Percentiles rank a stretch among this genome's conserved stretches.
Evolutionary conservation across 441 rosid species (phyloP).

Genomic region (Omphalea diandra): DNA sequence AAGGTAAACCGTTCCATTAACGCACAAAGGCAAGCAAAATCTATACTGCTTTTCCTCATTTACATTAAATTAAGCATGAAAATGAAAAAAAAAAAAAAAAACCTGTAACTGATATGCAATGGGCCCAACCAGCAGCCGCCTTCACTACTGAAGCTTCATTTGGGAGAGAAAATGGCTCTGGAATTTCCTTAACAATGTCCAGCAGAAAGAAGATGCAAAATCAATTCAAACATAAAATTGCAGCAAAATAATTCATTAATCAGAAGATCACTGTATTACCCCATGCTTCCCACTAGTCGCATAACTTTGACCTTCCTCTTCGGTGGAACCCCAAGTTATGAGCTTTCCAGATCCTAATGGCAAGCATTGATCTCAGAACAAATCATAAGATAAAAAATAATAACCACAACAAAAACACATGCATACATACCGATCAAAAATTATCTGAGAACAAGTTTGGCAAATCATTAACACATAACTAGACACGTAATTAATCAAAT

Average conservation of each 20-base stretch:
- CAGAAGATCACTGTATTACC: conserved; percentile 45
- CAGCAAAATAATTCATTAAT: conserved; percentile 12
- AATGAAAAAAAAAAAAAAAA: neutral
- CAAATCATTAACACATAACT: neutral
- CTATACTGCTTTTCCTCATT: neutral
- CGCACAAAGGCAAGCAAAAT: neutral
- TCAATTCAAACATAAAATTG: conserved; percentile 21
- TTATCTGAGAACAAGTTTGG: neutral
- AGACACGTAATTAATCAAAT: neutral
- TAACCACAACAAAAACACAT: neutral
- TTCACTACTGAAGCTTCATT: conserved; percentile 53
- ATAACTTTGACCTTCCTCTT: conserved; percentile 90
- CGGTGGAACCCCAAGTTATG: conserved; percentile 93
- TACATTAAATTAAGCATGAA: too few species aligned
- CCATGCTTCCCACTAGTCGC: conserved; percentile 85
- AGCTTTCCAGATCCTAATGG: conserved; percentile 71
- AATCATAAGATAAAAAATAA: neutral
- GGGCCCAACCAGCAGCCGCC: conserved; percentile 96
- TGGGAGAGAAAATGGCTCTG: conserved; percentile 85
- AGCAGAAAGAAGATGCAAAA: conserved; percentile 6
- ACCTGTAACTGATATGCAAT: conserved; percentile 86
- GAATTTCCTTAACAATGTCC: conserved; percentile 57
- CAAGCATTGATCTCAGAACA: neutral
- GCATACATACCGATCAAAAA: neutral
- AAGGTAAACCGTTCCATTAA: neutral